phyloP scores from a whole-genome alignment of 306 rosid genomes.

The Biancaea sappan region DNA sequence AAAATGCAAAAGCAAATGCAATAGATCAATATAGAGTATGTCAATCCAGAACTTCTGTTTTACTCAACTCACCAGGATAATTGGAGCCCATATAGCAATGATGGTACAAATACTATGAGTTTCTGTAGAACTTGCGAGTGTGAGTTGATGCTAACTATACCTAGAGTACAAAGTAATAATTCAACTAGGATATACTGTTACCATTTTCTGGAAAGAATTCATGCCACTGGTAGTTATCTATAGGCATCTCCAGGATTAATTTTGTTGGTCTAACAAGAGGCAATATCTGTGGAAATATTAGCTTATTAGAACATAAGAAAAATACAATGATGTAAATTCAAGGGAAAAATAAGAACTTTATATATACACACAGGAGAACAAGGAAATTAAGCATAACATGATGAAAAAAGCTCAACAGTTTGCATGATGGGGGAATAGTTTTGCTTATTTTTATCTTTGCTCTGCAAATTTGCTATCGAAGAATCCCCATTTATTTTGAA shows the following conservation, averaged over 20 bases:
- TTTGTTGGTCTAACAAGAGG: constrained; percentile 92
- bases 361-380: background rate
- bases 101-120: constrained; percentile 61
- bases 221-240: constrained; percentile 87
- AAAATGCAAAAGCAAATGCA: constrained; percentile 27
- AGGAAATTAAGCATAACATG: constrained; percentile 19
- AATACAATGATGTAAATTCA: constrained; percentile 8
- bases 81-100: constrained; percentile 94
- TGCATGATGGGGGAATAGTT: constrained; percentile 15
- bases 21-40: constrained; percentile 27
- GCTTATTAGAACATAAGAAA: constrained; percentile 26
- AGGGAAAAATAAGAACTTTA: constrained; percentile 5
- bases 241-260: constrained; percentile 66
- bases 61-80: constrained; percentile 75
- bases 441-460: background rate
- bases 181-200: constrained; percentile 39
- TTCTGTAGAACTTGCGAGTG: constrained; percentile 48
- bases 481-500: background rate
- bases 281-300: constrained; percentile 58
- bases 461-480: constrained; percentile 5
- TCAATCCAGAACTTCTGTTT: constrained; percentile 19
- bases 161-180: constrained; percentile 26
- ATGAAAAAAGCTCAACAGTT: constrained; percentile 12
- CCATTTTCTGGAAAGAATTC: constrained; percentile 91
- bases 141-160: constrained; percentile 34